These are phyloP conservation scores for Venturia pyrina DNA, from an alignment of 2,329 filamentous ascomycete genomes.

Conservation along the genomic window DNA sequence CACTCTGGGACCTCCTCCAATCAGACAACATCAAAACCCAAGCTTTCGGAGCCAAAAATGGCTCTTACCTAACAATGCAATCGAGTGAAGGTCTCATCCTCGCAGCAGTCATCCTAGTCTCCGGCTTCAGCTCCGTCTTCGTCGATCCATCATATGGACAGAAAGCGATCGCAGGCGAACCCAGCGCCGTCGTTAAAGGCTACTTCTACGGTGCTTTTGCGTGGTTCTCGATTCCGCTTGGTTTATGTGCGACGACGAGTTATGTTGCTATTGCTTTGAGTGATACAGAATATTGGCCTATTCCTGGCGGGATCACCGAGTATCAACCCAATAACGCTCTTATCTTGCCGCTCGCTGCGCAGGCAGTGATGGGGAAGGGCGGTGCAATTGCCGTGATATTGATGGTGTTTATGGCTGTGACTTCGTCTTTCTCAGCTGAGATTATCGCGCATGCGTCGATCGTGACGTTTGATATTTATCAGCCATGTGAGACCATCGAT, in stretches of 20 bases:
- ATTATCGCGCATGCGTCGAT: constrained; percentile 9
- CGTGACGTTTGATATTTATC: constrained; percentile 8
- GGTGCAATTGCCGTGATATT: not conserved
- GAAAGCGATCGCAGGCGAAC: constrained; percentile 12
- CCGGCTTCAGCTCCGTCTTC: constrained; percentile 12
- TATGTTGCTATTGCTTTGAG: constrained; percentile 5
- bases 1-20: constrained; percentile 12
- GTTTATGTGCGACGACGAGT: constrained; percentile 6
- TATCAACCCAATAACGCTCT: constrained; percentile 9
- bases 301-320: constrained; percentile 1
- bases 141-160: constrained; percentile 12
- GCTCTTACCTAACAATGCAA: constrained; percentile 11
- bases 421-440: constrained; percentile 7
- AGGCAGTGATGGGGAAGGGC: constrained; percentile 5
- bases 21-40: not conserved
- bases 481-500: not conserved
- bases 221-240: constrained; percentile 7
- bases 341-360: constrained; percentile 6
- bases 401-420: constrained; percentile 8
- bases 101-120: constrained; percentile 10
- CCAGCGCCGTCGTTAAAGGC: constrained; percentile 9
- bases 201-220: constrained; percentile 7
- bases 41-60: constrained; percentile 6
- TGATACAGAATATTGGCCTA: not conserved
- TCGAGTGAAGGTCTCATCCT: constrained; percentile 8